These are phyloP conservation scores for Pontederia paniculata DNA, from an alignment of 176 grass and related monocot species.

Conservation along the genomic window DNA sequence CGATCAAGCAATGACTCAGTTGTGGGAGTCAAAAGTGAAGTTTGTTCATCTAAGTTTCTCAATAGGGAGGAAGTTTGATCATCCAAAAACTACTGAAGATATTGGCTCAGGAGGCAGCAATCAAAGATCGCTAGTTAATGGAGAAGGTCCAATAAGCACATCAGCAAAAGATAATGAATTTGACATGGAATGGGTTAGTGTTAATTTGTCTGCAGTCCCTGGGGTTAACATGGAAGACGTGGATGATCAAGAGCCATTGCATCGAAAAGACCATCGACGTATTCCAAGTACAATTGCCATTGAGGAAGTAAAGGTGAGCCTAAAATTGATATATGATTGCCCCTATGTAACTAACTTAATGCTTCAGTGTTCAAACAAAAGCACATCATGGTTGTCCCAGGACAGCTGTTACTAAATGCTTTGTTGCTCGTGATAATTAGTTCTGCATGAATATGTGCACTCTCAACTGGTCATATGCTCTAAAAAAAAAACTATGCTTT, in stretches of 20 bases:
- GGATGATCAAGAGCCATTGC: conserved; percentile 55
- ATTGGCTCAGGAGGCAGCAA: conserved; percentile 25
- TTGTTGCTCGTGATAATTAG: too few relatives aligned
- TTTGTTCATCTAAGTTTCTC: conserved; percentile 89
- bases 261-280: conserved; percentile 80
- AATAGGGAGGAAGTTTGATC: conserved; percentile 63
- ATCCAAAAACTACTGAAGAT: conserved; percentile 42
- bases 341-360: neutral
- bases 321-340: conserved; percentile 8
- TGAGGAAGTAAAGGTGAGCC: conserved; percentile 91
- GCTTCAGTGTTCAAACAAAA: neutral
- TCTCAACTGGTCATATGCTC: too few relatives aligned
- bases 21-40: conserved; percentile 95
- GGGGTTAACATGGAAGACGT: conserved; percentile 95
- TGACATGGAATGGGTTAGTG: conserved; percentile 68
- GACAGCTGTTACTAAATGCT: too few relatives aligned
- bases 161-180: conserved; percentile 26
- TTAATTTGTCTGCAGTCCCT: conserved; percentile 69
- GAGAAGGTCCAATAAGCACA: conserved; percentile 18
- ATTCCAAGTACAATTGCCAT: conserved; percentile 98
- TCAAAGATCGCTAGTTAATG: conserved; percentile 20
- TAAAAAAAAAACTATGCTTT: too few relatives aligned
- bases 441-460: too few relatives aligned
- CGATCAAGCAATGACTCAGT: conserved; percentile 92
- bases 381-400: too few relatives aligned